A percentile compares a stretch with the other conserved stretches of the same genome.
Conservation (phyloP, 108 stramenopile species). For the Stephanodiscus minutulus region DNA sequence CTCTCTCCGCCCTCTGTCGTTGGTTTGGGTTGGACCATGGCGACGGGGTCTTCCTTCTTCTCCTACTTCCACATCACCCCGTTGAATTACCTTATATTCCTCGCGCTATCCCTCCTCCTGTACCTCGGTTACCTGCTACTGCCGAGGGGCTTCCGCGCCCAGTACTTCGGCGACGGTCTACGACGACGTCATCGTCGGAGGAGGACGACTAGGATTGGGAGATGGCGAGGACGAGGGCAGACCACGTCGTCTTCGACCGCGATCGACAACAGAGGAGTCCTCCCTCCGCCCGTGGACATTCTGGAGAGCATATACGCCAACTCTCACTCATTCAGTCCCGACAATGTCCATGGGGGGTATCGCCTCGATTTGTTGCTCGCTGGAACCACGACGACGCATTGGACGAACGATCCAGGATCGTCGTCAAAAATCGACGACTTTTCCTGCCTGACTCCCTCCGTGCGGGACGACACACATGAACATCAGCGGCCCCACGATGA, state of each 20-base stretch:
- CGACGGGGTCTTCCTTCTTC: neutral
- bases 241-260: neutral
- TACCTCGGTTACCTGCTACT: conserved; percentile 25
- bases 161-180: conserved; percentile 14
- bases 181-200: conserved; percentile 15
- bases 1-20: no score
- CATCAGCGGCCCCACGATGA: neutral
- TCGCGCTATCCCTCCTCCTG: conserved; percentile 15
- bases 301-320: conserved; percentile 15
- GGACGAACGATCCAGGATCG: no score
- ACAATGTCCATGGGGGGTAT: neutral
- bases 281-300: neutral
- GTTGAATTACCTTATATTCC: conserved; percentile 27
- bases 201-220: neutral
- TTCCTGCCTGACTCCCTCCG: no score
- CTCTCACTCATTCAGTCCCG: neutral
- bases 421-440: no score
- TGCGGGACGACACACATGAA: neutral
- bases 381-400: neutral
- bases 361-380: neutral
- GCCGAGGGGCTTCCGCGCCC: conserved; percentile 25
- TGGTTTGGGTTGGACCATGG: neutral
- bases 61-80: conserved; percentile 14
- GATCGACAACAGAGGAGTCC: neutral
- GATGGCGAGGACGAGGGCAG: neutral